These are phyloP conservation scores for Cyberlindnera petersonii DNA, from an alignment of 805 yeast species.

Conservation along the genomic window DNA sequence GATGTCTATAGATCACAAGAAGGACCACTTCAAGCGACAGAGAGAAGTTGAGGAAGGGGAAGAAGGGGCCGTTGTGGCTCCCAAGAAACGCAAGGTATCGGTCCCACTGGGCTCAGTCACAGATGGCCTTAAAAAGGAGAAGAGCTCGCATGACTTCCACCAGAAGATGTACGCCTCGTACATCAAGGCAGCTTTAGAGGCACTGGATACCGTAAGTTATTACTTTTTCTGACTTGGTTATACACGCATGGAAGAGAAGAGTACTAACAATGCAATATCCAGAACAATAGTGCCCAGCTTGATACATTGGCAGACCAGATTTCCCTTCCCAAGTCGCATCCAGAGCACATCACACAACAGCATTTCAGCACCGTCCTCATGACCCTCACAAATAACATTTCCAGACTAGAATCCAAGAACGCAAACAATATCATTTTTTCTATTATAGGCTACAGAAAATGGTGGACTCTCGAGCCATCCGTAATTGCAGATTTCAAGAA, in stretches of 20 bases:
- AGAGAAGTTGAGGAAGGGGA: constrained; percentile 23
- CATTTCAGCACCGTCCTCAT: constrained; percentile 55
- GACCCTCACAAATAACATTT: constrained; percentile 58
- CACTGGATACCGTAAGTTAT: constrained; percentile 53
- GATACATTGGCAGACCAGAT: constrained; percentile 60
- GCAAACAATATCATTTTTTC: constrained; percentile 54
- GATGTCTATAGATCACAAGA: constrained; percentile 28
- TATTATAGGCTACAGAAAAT: constrained; percentile 53
- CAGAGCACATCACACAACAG: constrained; percentile 49
- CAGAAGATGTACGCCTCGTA: constrained; percentile 38
- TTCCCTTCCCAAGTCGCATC: constrained; percentile 44
- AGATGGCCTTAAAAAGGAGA: constrained; percentile 1
- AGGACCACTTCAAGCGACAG: constrained; percentile 27
- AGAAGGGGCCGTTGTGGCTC: constrained; percentile 7
- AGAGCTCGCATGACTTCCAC: constrained; percentile 25
- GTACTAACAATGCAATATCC: constrained; percentile 26
- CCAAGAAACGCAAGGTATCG: constrained; percentile 4
- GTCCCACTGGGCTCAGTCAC: background rate
- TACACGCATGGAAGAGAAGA: constrained; percentile 3
- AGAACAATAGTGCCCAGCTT: constrained; percentile 51
- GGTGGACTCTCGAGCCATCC: constrained; percentile 48
- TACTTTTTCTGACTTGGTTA: too few species aligned
- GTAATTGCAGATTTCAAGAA: constrained; percentile 57
- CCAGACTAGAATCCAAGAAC: constrained; percentile 49
- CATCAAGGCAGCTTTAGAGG: constrained; percentile 65